phyloP scores from a whole-genome alignment of 1,284 basidiomycete genomes.

The Rhodotorula sp. region DNA sequence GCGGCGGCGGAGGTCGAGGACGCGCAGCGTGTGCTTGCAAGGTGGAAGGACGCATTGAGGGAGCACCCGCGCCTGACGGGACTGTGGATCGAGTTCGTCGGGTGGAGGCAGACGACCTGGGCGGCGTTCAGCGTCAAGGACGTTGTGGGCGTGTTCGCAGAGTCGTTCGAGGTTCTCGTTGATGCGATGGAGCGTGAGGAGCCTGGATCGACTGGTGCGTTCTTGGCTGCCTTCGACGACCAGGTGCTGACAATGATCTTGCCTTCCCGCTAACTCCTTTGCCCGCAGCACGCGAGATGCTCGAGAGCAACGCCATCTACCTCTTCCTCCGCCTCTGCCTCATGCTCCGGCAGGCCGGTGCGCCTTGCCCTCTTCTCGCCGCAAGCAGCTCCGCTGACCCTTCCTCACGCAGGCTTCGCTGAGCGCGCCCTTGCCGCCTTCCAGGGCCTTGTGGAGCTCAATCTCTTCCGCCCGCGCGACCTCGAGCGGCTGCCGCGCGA shows the following conservation, averaged over 20 bases:
- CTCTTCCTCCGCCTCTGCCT: slow-evolving; percentile 56
- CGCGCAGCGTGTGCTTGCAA: slow-evolving; percentile 58
- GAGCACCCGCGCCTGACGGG: slow-evolving; percentile 32
- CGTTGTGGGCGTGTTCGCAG: slow-evolving; percentile 41
- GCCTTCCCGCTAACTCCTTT: background rate
- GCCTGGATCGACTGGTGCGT: background rate
- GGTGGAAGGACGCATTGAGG: slow-evolving; percentile 68
- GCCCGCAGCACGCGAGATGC: slow-evolving; percentile 56
- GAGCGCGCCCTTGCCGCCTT: slow-evolving; percentile 56
- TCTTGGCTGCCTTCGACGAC: background rate
- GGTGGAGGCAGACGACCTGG: slow-evolving; percentile 43
- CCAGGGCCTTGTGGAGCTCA: slow-evolving; percentile 58
- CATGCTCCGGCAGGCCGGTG: slow-evolving; percentile 10
- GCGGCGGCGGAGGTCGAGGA: slow-evolving; percentile 64
- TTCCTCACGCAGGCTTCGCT: slow-evolving; percentile 51
- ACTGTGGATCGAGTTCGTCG: slow-evolving; percentile 43
- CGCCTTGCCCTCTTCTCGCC: background rate
- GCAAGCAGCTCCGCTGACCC: background rate
- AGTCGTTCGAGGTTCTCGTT: slow-evolving; percentile 50
- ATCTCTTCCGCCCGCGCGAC: slow-evolving; percentile 51
- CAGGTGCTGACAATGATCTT: background rate
- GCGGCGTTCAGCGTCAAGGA: slow-evolving; percentile 39
- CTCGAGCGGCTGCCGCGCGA: slow-evolving; percentile 41
- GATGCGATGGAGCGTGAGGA: slow-evolving; percentile 51
- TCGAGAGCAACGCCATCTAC: slow-evolving; percentile 65